Percentiles rank a stretch among this genome's conserved stretches.
Conservation (phyloP, 1,284 basidiomycete genomes). For the Rhodotorula mucilaginosa region DNA sequence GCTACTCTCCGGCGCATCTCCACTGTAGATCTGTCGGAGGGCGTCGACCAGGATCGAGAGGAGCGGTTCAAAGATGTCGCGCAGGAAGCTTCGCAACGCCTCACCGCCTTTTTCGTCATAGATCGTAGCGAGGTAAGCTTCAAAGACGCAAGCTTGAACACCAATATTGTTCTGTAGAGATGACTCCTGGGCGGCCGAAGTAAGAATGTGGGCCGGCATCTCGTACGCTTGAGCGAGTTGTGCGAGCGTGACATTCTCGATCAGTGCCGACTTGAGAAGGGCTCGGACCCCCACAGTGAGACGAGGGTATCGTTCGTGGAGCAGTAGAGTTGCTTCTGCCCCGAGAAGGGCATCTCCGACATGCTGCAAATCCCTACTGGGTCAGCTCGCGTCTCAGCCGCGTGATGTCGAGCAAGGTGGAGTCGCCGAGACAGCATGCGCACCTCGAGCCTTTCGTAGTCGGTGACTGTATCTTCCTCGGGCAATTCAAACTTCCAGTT, state of each 20-base stretch:
- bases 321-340: background rate
- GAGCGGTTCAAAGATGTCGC: constrained; percentile 12
- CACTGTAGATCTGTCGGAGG: background rate
- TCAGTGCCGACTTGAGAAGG: background rate
- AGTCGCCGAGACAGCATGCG: background rate
- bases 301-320: constrained; percentile 15
- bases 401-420: too few species aligned
- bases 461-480: background rate
- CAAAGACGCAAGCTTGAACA: constrained; percentile 27
- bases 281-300: constrained; percentile 4
- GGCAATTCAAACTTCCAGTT: background rate
- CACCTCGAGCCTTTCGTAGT: background rate
- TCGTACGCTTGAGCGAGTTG: constrained; percentile 6
- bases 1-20: background rate
- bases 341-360: constrained; percentile 27
- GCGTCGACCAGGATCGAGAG: constrained; percentile 5
- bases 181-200: background rate
- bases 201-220: constrained; percentile 5
- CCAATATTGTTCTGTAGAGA: constrained; percentile 1
- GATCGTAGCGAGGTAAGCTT: constrained; percentile 16
- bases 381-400: too few species aligned
- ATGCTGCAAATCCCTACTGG: constrained; percentile 1
- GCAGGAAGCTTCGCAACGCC: constrained; percentile 7
- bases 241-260: constrained; percentile 18
- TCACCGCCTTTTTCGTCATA: constrained; percentile 14